Evolutionary conservation across 768 basidiomycete species (phyloP).

Genomic region (Pisolithus orientalis): DNA sequence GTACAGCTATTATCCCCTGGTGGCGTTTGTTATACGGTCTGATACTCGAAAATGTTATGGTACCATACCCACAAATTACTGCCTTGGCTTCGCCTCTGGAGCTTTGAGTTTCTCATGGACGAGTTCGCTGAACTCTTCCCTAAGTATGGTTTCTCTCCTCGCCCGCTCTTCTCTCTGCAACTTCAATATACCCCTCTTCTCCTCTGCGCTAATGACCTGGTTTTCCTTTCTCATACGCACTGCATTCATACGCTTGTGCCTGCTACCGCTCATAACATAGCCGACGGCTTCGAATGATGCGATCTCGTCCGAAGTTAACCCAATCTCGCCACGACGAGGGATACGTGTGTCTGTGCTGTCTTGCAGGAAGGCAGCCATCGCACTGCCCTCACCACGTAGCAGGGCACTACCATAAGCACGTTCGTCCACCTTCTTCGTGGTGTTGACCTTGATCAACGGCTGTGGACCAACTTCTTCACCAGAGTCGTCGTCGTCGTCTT

Average conservation of each 20-base stretch:
- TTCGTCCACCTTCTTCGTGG: slow-evolving; percentile 61
- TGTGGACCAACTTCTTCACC: slow-evolving; percentile 79
- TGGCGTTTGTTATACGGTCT: too few relatives aligned
- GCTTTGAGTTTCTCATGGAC: slow-evolving; percentile 70
- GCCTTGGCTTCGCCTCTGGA: slow-evolving; percentile 21
- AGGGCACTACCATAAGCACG: slow-evolving; percentile 86
- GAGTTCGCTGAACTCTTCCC: slow-evolving; percentile 86
- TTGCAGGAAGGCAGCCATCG: slow-evolving; percentile 95
- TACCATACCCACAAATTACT: background rate
- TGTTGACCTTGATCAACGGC: slow-evolving; percentile 41
- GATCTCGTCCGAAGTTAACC: slow-evolving; percentile 83
- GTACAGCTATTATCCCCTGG: background rate
- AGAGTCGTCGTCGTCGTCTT: slow-evolving; percentile 38
- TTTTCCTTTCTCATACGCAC: slow-evolving; percentile 99
- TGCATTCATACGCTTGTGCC: slow-evolving; percentile 97
- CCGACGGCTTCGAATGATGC: slow-evolving; percentile 83
- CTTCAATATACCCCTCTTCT: slow-evolving; percentile 94
- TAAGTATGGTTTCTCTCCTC: slow-evolving; percentile 81
- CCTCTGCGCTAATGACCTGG: slow-evolving; percentile 98
- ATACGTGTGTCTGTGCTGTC: slow-evolving; percentile 83
- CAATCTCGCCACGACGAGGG: slow-evolving; percentile 98
- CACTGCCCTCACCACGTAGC: slow-evolving; percentile 90
- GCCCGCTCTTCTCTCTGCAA: slow-evolving; percentile 91
- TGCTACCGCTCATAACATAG: slow-evolving; percentile 96
- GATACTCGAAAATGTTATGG: background rate